These are phyloP conservation scores for Claviceps lovelessii DNA, from an alignment of 2,329 filamentous ascomycete species.

Conservation along the genomic window DNA sequence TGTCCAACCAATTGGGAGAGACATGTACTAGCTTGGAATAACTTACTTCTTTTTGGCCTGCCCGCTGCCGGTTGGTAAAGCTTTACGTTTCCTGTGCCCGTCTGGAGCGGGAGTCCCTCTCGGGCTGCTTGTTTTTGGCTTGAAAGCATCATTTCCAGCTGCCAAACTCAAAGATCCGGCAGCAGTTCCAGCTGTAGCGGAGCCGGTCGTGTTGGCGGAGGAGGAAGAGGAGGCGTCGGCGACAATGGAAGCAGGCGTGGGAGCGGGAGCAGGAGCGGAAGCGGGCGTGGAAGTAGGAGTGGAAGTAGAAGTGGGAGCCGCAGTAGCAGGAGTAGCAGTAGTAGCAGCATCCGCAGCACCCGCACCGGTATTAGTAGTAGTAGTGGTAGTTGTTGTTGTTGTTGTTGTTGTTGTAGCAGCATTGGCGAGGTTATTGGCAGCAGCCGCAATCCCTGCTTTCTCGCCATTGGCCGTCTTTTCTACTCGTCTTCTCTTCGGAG, in stretches of 20 bases:
- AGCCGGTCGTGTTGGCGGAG: not conserved
- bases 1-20: not conserved
- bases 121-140: conserved; percentile 49
- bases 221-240: not conserved
- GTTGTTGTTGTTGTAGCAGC: not conserved
- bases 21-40: not conserved
- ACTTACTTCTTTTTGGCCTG: conserved; percentile 66
- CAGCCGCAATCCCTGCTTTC: conserved; percentile 19
- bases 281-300: not conserved
- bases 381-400: too few species aligned
- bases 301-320: not conserved
- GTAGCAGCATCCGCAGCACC: not conserved
- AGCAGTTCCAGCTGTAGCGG: not conserved
- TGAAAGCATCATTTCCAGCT: conserved; percentile 34
- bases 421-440: not conserved
- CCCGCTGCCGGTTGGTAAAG: conserved; percentile 47
- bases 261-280: not conserved
- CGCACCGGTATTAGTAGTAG: too few species aligned
- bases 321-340: not conserved
- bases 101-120: conserved; percentile 55
- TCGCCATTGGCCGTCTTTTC: conserved; percentile 47
- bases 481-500: conserved; percentile 66
- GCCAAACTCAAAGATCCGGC: conserved; percentile 45
- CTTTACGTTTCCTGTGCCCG: conserved; percentile 59
- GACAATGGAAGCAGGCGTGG: not conserved